Evolutionary conservation across 2,329 filamentous ascomycete genomes (phyloP).

Genomic region (Hortaea sp.): DNA sequence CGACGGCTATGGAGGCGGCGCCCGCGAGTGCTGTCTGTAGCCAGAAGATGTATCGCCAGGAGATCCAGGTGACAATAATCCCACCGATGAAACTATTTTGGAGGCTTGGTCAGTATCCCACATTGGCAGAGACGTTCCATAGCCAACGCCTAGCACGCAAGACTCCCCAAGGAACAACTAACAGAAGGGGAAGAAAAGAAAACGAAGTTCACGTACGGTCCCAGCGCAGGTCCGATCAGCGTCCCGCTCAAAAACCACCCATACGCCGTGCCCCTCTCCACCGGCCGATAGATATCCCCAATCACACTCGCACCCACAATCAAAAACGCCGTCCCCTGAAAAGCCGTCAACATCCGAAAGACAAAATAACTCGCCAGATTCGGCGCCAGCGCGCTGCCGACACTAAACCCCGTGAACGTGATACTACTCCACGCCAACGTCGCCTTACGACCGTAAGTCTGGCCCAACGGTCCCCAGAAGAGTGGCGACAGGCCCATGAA

Average conservation of each 20-base stretch:
- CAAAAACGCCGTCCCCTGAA: conserved; percentile 65
- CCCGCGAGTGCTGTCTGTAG: conserved; percentile 61
- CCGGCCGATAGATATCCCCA: conserved; percentile 45
- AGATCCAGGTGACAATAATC: conserved; percentile 63
- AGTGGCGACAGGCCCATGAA: conserved; percentile 63
- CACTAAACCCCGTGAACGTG: conserved; percentile 58
- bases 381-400: conserved; percentile 62
- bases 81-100: conserved; percentile 51
- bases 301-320: conserved; percentile 62
- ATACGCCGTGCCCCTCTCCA: conserved; percentile 60
- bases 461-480: conserved; percentile 60
- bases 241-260: conserved; percentile 54
- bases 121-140: neutral
- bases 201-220: conserved; percentile 30
- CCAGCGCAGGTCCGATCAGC: conserved; percentile 58
- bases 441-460: conserved; percentile 39
- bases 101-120: neutral
- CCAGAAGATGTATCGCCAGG: conserved; percentile 70
- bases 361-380: conserved; percentile 63
- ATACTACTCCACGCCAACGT: conserved; percentile 48
- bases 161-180: too few relatives aligned
- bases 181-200: neutral
- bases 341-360: conserved; percentile 63
- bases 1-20: conserved; percentile 47
- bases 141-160: too few relatives aligned